Base-by-base conservation (phyloP, 176 grass and related monocot species). In the Ensete ventricosum region DNA sequence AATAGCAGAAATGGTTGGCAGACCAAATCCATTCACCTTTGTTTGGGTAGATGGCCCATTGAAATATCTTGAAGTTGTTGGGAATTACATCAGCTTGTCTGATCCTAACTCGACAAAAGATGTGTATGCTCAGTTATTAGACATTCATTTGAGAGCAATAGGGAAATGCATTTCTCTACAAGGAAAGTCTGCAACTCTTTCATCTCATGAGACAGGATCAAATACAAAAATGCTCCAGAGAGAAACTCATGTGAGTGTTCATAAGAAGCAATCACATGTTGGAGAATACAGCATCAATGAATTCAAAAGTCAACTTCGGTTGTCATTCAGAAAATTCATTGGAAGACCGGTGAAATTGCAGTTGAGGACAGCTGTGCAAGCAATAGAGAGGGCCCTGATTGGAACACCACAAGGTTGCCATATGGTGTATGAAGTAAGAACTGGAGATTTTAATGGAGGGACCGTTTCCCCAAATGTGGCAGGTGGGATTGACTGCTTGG, bases 151-250 rank as follows among this genome's bases (percentile, higher is more conserved):
- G 84, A 84, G 79, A 69, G 84, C 75, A 84, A 81, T 98, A 70
- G 90, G 95, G 77, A 93, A 89, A 87, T 98, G 95, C 68, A 93
- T 93, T 80, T 84, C 85, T 80, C 78, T 98, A 62, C 81, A 98
- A 87, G 85, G 88, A 62, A 93, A 98, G 79, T 64, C 55, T 74
- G 94, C 94, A 70, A 89, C 86, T 76, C 81, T 93, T 66, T 84
- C 86, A 71, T 92, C 81, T 77, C 94, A 98, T 68, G 90, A 98
- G 34, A 89, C 83, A 79, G 92, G 87, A 60, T 92, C 85, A 67
- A 92, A 65, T 79, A 93, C 84, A 53, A 91, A 91, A 84, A 88
- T 78, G 73, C 82, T 98, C 43, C 25, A 89, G 58, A 60, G 79
- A 50, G 76, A 77, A 73, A 83, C 70, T 74, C 72, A 55, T 80